Evolutionary conservation across 495 filamentous ascomycete genomes (phyloP).

Genomic region (Penicillium argentinense): DNA sequence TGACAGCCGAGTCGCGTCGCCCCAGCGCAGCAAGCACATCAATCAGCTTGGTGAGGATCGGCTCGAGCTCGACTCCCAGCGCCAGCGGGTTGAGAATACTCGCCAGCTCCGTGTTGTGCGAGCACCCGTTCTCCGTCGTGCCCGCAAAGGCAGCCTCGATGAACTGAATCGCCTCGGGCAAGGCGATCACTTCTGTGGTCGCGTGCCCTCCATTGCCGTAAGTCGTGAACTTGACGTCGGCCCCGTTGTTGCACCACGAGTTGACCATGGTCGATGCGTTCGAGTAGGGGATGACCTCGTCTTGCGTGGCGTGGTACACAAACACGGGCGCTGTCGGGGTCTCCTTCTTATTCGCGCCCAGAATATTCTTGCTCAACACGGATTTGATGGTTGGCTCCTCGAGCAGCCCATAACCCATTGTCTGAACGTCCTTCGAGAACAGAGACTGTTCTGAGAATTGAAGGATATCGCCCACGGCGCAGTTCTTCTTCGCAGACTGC

Average conservation of each 20-base stretch:
- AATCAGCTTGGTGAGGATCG: constrained; percentile 23
- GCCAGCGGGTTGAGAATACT: constrained; percentile 27
- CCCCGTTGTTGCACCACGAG: constrained; percentile 29
- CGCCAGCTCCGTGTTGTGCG: constrained; percentile 18
- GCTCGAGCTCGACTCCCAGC: constrained; percentile 30
- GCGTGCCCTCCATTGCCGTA: constrained; percentile 30
- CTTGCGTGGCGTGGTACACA: constrained; percentile 33
- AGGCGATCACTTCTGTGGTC: constrained; percentile 26
- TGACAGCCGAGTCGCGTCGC: constrained; percentile 18
- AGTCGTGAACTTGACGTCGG: constrained; percentile 31
- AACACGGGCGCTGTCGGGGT: constrained; percentile 34
- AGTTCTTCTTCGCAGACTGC: constrained; percentile 15
- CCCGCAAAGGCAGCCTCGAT: constrained; percentile 31
- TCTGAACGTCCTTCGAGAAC: constrained; percentile 26
- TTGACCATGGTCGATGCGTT: constrained; percentile 24
- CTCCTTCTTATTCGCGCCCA: constrained; percentile 25
- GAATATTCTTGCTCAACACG: constrained; percentile 21
- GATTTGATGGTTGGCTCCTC: constrained; percentile 20
- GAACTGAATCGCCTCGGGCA: constrained; percentile 26
- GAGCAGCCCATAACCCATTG: constrained; percentile 22
- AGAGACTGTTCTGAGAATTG: constrained; percentile 25
- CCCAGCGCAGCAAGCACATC: constrained; percentile 19
- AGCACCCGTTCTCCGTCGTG: constrained; percentile 20
- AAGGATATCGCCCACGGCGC: constrained; percentile 20
- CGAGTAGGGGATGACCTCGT: constrained; percentile 33